A percentile compares a stretch with the other conserved stretches of the same genome.
These are phyloP conservation scores for Colletotrichum scovillei DNA, from an alignment of 2,329 filamentous ascomycete genomes.

Conservation along the genomic window DNA sequence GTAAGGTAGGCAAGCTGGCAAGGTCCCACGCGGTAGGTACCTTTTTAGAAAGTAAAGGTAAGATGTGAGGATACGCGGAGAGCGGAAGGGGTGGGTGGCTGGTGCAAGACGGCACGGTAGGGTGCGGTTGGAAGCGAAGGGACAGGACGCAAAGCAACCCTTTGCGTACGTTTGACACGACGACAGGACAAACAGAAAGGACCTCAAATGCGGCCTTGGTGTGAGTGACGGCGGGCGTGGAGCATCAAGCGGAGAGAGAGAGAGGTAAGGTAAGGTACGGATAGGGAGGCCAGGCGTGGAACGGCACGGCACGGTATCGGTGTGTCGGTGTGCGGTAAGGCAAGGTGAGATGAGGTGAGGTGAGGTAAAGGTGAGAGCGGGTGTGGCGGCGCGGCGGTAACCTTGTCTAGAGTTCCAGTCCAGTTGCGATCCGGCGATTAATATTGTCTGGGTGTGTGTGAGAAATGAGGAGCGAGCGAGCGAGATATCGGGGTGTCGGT, in stretches of 20 bases:
- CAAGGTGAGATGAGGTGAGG: neutral
- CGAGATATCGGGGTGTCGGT: neutral
- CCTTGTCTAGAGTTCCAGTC: neutral
- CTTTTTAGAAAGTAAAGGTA: neutral
- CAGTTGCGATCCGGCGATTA: neutral
- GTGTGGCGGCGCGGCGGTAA: neutral
- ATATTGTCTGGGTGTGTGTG: neutral
- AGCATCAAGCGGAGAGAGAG: constrained; percentile 27
- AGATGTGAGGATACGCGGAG: neutral
- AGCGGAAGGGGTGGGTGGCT: neutral
- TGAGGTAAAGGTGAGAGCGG: neutral
- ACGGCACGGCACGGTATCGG: neutral
- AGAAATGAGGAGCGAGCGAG: neutral
- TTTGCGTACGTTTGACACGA: neutral
- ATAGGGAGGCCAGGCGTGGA: neutral
- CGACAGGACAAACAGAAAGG: neutral
- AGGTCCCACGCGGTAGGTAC: constrained; percentile 26
- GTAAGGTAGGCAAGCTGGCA: neutral
- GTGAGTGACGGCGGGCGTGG: constrained; percentile 26
- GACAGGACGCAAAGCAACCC: constrained; percentile 12
- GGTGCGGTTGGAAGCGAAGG: constrained; percentile 1
- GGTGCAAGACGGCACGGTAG: constrained; percentile 5
- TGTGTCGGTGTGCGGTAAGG: constrained; percentile 5
- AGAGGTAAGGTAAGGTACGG: neutral
- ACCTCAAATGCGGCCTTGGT: constrained; percentile 11